These are phyloP conservation scores for Phialocephala subalpina DNA, from an alignment of 2,329 filamentous ascomycete genomes.

Conservation along the genomic window DNA sequence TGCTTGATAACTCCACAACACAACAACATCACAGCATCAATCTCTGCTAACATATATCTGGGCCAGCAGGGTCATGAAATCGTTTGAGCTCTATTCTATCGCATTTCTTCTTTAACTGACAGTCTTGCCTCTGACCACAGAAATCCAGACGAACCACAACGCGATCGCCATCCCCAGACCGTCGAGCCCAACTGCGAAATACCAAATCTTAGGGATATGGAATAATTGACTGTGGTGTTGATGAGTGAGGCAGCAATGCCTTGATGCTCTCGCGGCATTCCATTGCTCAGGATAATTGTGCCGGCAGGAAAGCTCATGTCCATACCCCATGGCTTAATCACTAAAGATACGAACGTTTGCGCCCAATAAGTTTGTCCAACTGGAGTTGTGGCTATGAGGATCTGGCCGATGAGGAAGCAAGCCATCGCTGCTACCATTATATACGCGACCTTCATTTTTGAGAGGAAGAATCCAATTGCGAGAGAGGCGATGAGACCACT, in stretches of 20 bases:
- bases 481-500: slow-evolving; percentile 40
- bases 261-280: slow-evolving; percentile 54
- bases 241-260: slow-evolving; percentile 58
- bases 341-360: slow-evolving; percentile 59
- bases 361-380: slow-evolving; percentile 62
- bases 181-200: slow-evolving; percentile 49
- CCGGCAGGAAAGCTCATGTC: slow-evolving; percentile 65
- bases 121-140: slow-evolving; percentile 13
- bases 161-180: slow-evolving; percentile 27
- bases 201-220: slow-evolving; percentile 51
- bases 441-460: slow-evolving; percentile 19
- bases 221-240: slow-evolving; percentile 52
- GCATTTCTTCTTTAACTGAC: slow-evolving; percentile 4
- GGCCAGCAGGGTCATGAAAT: not conserved
- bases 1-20: not conserved
- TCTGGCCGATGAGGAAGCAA: slow-evolving; percentile 18
- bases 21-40: too few relatives aligned
- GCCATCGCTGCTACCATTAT: slow-evolving; percentile 21
- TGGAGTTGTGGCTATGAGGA: slow-evolving; percentile 23
- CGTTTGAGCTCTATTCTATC: not conserved
- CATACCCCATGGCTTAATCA: slow-evolving; percentile 59
- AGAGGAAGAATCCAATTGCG: slow-evolving; percentile 12
- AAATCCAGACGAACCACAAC: slow-evolving; percentile 20
- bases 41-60: too few relatives aligned
- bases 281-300: slow-evolving; percentile 60